phyloP scores from a whole-genome alignment of 2,329 filamentous ascomycete species.

The Penicillium aurantiogriseum region DNA sequence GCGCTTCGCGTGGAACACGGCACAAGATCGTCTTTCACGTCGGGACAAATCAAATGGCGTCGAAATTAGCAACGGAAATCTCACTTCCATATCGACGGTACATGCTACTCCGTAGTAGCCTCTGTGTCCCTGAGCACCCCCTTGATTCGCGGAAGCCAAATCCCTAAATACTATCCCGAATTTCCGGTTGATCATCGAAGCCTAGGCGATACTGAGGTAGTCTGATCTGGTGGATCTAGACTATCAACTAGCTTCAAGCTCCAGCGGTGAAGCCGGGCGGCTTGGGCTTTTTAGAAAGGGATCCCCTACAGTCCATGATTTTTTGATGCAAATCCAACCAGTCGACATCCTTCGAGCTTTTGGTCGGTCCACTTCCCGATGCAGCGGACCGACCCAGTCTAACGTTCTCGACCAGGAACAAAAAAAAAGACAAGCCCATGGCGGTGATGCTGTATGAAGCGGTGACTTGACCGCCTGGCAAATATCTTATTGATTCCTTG shows the following conservation, averaged over 20 bases:
- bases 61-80: neutral
- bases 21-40: neutral
- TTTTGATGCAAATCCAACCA: neutral
- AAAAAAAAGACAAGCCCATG: constrained; percentile 2
- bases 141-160: constrained; percentile 13
- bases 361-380: constrained; percentile 38
- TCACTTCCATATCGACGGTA: neutral
- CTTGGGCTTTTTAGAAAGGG: constrained; percentile 7
- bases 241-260: constrained; percentile 6
- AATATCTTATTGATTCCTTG: constrained; percentile 6
- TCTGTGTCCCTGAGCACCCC: constrained; percentile 5
- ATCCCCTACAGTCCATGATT: neutral
- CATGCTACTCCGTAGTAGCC: neutral
- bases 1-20: constrained; percentile 19
- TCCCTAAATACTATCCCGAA: constrained; percentile 10
- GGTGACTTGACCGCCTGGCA: constrained; percentile 25
- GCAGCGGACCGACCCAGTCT: constrained; percentile 41
- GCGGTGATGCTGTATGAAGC: constrained; percentile 14
- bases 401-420: constrained; percentile 30
- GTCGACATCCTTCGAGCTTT: constrained; percentile 1
- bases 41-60: neutral
- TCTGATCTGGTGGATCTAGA: constrained; percentile 7
- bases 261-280: constrained; percentile 15
- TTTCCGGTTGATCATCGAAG: constrained; percentile 21
- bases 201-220: constrained; percentile 10